Percentiles rank a stretch among this genome's conserved stretches.
phyloP scores from a whole-genome alignment of 2,329 filamentous ascomycete genomes.

The Xylariaceae sp. region DNA sequence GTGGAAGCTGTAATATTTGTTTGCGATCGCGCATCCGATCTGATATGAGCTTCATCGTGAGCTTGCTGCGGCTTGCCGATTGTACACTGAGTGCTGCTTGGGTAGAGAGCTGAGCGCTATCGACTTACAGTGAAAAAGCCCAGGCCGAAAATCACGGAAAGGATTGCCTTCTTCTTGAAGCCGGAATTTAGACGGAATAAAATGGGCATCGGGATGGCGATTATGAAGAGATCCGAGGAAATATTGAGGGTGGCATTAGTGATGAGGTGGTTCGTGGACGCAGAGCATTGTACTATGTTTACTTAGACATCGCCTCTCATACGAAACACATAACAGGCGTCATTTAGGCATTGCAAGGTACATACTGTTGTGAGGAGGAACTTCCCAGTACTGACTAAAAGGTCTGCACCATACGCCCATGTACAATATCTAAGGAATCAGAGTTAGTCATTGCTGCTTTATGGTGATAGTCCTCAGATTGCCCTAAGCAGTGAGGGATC shows the following conservation, averaged over 20 bases:
- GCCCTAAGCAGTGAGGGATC: too few species aligned
- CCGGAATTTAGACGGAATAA: conserved; percentile 48
- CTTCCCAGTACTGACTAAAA: conserved; percentile 54
- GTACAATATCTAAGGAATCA: conserved; percentile 11
- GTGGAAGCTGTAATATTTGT: conserved; percentile 42
- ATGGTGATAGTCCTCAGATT: too few species aligned
- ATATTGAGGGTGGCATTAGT: conserved; percentile 58
- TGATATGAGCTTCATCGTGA: conserved; percentile 18
- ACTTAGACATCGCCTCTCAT: conserved; percentile 1
- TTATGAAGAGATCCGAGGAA: conserved; percentile 56
- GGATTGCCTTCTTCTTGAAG: conserved; percentile 49
- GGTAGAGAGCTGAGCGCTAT: too few species aligned
- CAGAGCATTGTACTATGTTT: conserved; percentile 50
- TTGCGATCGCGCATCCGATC: conserved; percentile 50
- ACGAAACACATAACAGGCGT: background rate
- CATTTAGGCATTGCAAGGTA: conserved; percentile 6
- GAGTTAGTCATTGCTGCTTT: background rate
- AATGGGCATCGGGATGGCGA: conserved; percentile 53
- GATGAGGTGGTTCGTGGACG: conserved; percentile 54
- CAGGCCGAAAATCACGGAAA: conserved; percentile 44
- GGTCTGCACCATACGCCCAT: conserved; percentile 50
- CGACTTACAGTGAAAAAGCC: conserved; percentile 44
- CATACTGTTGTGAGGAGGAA: conserved; percentile 48
- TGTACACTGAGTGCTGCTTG: too few species aligned
- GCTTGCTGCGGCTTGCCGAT: too few species aligned